Conservation (phyloP, 2,329 filamentous ascomycete genomes). For the Thelonectria rubi region DNA sequence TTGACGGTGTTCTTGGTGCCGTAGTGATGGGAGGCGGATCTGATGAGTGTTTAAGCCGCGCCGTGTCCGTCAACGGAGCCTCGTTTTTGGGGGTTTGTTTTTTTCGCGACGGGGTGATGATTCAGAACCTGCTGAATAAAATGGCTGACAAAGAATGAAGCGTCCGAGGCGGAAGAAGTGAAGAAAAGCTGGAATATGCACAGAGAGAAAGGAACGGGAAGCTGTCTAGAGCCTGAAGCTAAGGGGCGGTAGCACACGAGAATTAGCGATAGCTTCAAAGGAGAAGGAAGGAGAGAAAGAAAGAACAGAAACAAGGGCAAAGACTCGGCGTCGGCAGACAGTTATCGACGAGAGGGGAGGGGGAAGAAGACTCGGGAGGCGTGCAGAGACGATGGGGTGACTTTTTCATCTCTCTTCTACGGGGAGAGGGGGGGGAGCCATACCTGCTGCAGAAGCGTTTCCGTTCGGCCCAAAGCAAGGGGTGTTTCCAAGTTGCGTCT, state of each 20-base stretch:
- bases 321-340: background rate
- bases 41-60: too few relatives aligned
- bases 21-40: too few relatives aligned
- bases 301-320: background rate
- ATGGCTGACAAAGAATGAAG: background rate
- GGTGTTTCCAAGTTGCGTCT: background rate
- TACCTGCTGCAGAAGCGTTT: slow-evolving; percentile 23
- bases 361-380: too few relatives aligned
- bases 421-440: slow-evolving; percentile 1
- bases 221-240: slow-evolving; percentile 38
- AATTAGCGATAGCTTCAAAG: slow-evolving; percentile 18
- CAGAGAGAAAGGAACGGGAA: slow-evolving; percentile 39
- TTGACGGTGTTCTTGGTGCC: too few relatives aligned
- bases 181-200: slow-evolving; percentile 40
- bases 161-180: slow-evolving; percentile 26
- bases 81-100: too few relatives aligned
- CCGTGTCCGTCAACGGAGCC: too few relatives aligned
- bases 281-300: slow-evolving; percentile 18
- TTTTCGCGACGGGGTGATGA: slow-evolving; percentile 20
- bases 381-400: too few relatives aligned
- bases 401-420: slow-evolving; percentile 10
- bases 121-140: slow-evolving; percentile 66
- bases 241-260: background rate
- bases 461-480: background rate
- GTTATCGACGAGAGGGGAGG: slow-evolving; percentile 7